Percentiles rank a stretch among this genome's conserved stretches.
phyloP scores from a whole-genome alignment of 2,329 filamentous ascomycete genomes.

The Rhytidhysteron rufulum region DNA sequence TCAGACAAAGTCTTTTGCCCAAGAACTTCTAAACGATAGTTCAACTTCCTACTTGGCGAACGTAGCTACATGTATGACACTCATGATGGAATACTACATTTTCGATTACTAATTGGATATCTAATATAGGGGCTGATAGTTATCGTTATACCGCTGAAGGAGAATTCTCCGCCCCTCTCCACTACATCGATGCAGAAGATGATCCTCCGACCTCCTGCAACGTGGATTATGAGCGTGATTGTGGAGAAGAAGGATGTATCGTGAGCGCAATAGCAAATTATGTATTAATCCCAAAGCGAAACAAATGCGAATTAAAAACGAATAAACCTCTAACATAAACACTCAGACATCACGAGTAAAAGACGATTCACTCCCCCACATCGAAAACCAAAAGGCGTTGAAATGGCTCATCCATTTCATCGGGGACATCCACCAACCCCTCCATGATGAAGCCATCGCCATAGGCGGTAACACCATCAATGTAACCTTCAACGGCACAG shows the following conservation, averaged over 20 bases:
- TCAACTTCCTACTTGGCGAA: conserved; percentile 47
- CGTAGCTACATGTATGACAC: conserved; percentile 52
- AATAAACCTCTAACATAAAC: neutral
- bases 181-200: conserved; percentile 52
- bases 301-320: neutral
- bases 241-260: conserved; percentile 47
- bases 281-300: conserved; percentile 13
- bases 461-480: conserved; percentile 43
- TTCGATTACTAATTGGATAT: too few relatives aligned
- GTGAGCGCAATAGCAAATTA: conserved; percentile 54
- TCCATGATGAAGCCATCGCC: conserved; percentile 53
- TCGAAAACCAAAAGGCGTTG: conserved; percentile 42
- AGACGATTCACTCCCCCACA: conserved; percentile 21
- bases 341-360: conserved; percentile 35
- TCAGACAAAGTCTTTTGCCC: conserved; percentile 42
- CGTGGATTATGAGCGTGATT: conserved; percentile 51
- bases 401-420: conserved; percentile 55
- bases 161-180: conserved; percentile 44
- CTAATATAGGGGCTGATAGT: conserved; percentile 52
- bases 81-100: too few relatives aligned
- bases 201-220: conserved; percentile 45
- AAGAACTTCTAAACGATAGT: conserved; percentile 41
- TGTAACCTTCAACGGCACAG: conserved; percentile 39
- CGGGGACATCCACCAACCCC: conserved; percentile 70
- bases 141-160: conserved; percentile 49